Conservation (phyloP, 257 asterid species). For the Fraxinus cuspidata region DNA sequence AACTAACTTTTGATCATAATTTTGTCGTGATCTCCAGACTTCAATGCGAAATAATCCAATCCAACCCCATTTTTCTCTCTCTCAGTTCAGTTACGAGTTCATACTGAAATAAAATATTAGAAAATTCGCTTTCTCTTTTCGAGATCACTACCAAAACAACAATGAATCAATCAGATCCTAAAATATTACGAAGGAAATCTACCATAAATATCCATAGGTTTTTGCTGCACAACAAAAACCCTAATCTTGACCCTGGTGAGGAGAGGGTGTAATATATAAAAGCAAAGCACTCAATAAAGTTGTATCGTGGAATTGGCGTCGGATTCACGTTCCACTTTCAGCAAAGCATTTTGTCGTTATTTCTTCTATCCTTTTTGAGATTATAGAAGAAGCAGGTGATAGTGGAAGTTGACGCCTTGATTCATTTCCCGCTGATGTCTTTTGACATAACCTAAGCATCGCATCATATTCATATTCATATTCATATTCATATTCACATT, state of each 20-base stretch:
- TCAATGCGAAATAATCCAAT: neutral
- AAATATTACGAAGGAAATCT: neutral
- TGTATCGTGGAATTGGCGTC: constrained; percentile 33
- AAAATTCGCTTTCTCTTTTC: neutral
- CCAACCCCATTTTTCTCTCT: neutral
- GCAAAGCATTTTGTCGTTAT: neutral
- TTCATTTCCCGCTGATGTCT: neutral
- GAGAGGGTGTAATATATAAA: neutral
- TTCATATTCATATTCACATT: neutral
- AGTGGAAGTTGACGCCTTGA: neutral
- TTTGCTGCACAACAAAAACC: neutral
- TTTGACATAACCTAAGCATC: neutral
- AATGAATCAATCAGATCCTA: neutral
- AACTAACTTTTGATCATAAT: constrained; percentile 14
- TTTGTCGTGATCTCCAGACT: neutral
- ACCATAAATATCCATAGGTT: neutral
- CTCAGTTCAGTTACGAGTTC: neutral
- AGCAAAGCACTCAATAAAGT: neutral
- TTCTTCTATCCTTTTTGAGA: neutral
- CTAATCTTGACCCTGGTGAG: neutral
- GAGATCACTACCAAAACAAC: neutral
- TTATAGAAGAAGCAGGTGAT: neutral
- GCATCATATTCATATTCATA: neutral
- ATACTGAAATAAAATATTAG: neutral
- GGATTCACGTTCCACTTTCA: constrained; percentile 19